These are phyloP conservation scores for Cladobotryum mycophilum DNA, from an alignment of 2,329 filamentous ascomycete species.

Conservation along the genomic window DNA sequence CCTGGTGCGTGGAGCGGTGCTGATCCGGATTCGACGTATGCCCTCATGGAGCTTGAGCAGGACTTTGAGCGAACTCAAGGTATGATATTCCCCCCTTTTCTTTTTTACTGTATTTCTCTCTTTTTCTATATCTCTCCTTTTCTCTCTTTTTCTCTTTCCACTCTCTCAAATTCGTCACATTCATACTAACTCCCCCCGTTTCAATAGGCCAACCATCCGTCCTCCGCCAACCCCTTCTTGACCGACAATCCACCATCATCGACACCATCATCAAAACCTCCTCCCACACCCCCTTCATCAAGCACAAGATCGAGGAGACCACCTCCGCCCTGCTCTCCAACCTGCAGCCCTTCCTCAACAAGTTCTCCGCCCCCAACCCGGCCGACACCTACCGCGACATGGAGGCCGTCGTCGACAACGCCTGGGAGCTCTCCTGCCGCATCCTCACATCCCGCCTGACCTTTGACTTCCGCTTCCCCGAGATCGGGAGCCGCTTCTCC, in stretches of 20 bases:
- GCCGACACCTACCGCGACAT: constrained; percentile 37
- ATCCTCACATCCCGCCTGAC: constrained; percentile 40
- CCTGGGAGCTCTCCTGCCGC: constrained; percentile 40
- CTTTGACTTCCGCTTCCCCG: constrained; percentile 45
- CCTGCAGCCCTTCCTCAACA: constrained; percentile 35
- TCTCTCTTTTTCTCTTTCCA: not conserved
- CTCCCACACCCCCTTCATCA: constrained; percentile 24
- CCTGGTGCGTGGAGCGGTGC: constrained; percentile 34
- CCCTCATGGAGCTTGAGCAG: constrained; percentile 30
- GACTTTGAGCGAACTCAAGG: constrained; percentile 31
- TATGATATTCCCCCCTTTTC: constrained; percentile 15
- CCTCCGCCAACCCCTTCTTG: constrained; percentile 34
- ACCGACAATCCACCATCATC: constrained; percentile 31
- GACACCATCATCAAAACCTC: constrained; percentile 32
- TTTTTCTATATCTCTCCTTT: not conserved
- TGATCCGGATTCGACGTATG: constrained; percentile 27
- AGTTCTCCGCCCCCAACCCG: constrained; percentile 20
- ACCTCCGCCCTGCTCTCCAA: constrained; percentile 32
- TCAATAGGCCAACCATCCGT: constrained; percentile 27
- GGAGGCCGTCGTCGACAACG: constrained; percentile 32
- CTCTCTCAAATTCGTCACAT: not conserved
- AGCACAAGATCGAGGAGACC: constrained; percentile 35
- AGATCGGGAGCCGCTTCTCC: constrained; percentile 43
- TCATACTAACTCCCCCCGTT: not conserved
- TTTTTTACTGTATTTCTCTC: too few species aligned